Conservation (phyloP, 2,329 filamentous ascomycete species). For the Fusarium metavorans region DNA sequence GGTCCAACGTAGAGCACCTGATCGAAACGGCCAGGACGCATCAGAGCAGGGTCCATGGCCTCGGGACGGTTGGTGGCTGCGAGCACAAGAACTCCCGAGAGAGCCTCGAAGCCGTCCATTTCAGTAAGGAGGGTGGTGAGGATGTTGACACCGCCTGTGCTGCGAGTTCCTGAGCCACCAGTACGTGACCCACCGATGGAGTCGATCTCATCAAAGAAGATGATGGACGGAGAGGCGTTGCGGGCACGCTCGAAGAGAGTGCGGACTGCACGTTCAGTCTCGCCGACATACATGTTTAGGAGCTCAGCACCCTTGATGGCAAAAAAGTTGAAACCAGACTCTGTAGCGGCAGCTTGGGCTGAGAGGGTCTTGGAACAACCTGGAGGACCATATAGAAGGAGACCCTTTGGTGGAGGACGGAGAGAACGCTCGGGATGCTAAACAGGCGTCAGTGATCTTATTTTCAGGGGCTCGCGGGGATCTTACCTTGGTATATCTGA, state of each 20-base stretch:
- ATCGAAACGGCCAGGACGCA: constrained; percentile 88
- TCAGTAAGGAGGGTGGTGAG: constrained; percentile 91
- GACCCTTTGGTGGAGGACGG: constrained; percentile 77
- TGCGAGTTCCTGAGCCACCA: constrained; percentile 51
- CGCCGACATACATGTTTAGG: constrained; percentile 96
- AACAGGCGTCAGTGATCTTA: constrained; percentile 11
- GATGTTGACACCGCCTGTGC: constrained; percentile 76
- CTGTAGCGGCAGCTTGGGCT: constrained; percentile 90
- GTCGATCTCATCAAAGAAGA: constrained; percentile 98
- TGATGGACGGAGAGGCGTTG: constrained; percentile 88
- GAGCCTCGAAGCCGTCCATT: constrained; percentile 92
- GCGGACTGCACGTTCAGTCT: constrained; percentile 87
- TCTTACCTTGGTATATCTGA: constrained; percentile 55
- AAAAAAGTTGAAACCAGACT: constrained; percentile 92
- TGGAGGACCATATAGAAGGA: constrained; percentile 91
- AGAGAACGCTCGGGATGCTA: constrained; percentile 54
- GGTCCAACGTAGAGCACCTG: constrained; percentile 87
- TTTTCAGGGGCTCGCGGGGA: background rate
- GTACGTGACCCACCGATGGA: constrained; percentile 75
- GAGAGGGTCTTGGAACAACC: constrained; percentile 96
- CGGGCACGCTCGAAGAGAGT: constrained; percentile 88
- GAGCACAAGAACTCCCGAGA: constrained; percentile 86
- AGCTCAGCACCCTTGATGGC: constrained; percentile 94
- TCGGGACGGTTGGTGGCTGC: constrained; percentile 94
- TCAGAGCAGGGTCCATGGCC: constrained; percentile 84